These are phyloP conservation scores for Backusella westeae DNA, from an alignment of 192 early-diverging fungal genomes.

Conservation along the genomic window DNA sequence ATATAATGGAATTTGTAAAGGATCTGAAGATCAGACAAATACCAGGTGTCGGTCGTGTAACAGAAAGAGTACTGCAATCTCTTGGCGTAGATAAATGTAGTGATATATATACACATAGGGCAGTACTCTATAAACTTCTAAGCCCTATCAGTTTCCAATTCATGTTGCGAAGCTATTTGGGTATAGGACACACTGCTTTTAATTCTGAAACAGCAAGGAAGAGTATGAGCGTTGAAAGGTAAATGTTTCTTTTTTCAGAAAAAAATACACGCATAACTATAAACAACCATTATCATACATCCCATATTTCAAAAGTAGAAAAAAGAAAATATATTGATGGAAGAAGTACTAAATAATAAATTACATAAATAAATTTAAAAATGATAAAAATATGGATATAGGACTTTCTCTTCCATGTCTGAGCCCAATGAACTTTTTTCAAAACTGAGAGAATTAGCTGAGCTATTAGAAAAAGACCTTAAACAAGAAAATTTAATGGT, in stretches of 20 bases:
- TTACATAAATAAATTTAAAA: neutral
- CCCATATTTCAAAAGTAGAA: neutral
- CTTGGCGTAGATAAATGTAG: conserved; percentile 52
- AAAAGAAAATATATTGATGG: neutral
- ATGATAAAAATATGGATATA: conserved; percentile 9
- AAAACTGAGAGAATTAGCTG: conserved; percentile 46
- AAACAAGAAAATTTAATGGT: conserved; percentile 33
- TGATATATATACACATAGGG: conserved; percentile 41
- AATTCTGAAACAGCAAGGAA: conserved; percentile 39
- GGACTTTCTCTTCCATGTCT: conserved; percentile 45
- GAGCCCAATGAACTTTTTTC: conserved; percentile 28
- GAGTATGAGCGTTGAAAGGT: conserved; percentile 52
- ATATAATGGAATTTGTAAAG: conserved; percentile 46
- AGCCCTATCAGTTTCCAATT: conserved; percentile 47
- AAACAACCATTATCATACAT: neutral
- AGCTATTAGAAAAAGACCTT: conserved; percentile 43
- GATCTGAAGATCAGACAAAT: conserved; percentile 52
- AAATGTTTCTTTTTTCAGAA: neutral
- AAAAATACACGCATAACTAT: neutral
- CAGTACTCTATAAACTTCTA: conserved; percentile 45
- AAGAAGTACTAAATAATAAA: neutral
- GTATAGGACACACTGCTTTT: conserved; percentile 45
- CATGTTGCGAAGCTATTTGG: conserved; percentile 40
- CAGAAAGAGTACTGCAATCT: conserved; percentile 51
- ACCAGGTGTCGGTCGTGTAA: conserved; percentile 52